Conservation (phyloP, 345 rosid genomes). For the Hibiscus tridactylites region DNA sequence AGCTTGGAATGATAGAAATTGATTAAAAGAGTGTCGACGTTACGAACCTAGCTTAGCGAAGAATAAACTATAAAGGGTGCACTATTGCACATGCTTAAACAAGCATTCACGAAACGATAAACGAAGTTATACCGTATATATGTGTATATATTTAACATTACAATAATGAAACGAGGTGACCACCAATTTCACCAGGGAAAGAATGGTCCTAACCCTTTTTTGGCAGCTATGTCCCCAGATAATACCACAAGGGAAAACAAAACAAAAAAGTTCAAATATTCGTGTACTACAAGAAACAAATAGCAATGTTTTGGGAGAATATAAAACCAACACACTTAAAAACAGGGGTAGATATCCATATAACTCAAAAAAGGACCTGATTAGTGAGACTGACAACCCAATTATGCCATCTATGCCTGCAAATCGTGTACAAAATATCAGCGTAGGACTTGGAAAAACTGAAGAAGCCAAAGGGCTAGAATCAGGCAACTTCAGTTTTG, state of each 20-base stretch:
- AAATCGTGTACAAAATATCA: not conserved
- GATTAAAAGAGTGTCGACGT: not conserved
- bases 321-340: not conserved
- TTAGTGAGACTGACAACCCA: not conserved
- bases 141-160: not conserved
- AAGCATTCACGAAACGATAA: not conserved
- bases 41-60: not conserved
- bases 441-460: not conserved
- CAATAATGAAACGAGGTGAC: not conserved
- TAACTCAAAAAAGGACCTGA: not conserved
- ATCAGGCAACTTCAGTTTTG: not conserved
- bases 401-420: not conserved
- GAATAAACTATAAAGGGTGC: too few species aligned
- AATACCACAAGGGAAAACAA: conserved; percentile 7
- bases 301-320: not conserved
- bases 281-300: not conserved
- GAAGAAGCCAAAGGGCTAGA: not conserved
- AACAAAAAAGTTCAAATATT: not conserved
- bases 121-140: not conserved
- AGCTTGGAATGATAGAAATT: not conserved
- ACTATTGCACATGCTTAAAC: not conserved
- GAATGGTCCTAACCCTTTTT: not conserved
- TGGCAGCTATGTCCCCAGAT: conserved; percentile 7
- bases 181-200: not conserved
- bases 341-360: not conserved